phyloP scores from a whole-genome alignment of 2,329 filamentous ascomycete genomes.

The Penicillium sclerotiorum region DNA sequence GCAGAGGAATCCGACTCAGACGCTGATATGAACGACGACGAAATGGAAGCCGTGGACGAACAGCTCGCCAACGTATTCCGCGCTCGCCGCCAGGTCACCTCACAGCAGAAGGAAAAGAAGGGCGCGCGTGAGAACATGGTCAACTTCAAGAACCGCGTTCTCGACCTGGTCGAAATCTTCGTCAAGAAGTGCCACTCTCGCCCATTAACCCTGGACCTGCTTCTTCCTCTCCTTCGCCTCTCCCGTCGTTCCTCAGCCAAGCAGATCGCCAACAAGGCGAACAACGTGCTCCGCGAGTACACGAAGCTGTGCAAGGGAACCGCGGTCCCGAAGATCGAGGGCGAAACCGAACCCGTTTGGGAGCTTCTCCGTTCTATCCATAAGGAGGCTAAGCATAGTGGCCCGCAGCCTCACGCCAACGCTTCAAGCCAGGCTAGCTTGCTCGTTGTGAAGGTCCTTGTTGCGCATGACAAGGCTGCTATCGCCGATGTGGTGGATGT shows the following conservation, averaged over 20 bases:
- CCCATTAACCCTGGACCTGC: conserved; percentile 66
- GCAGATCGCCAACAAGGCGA: conserved; percentile 72
- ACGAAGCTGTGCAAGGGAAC: conserved; percentile 64
- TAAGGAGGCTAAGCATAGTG: conserved; percentile 57
- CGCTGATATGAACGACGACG: conserved; percentile 91
- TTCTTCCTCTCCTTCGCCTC: conserved; percentile 76
- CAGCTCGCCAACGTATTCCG: conserved; percentile 85
- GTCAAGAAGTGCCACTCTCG: conserved; percentile 75
- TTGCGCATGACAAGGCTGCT: conserved; percentile 51
- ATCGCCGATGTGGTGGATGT: conserved; percentile 61
- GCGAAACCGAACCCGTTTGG: conserved; percentile 49
- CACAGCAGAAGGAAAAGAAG: conserved; percentile 80
- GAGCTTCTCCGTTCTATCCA: conserved; percentile 69
- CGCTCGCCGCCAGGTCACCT: conserved; percentile 67
- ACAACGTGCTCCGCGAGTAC: conserved; percentile 71
- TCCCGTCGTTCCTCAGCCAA: conserved; percentile 76
- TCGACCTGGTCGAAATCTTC: conserved; percentile 85
- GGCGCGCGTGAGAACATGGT: conserved; percentile 86
- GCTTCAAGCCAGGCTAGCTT: conserved; percentile 67
- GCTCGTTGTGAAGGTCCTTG: conserved; percentile 47
- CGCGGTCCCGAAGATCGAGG: conserved; percentile 45
- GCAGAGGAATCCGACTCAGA: conserved; percentile 67
- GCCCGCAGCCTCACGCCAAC: conserved; percentile 70
- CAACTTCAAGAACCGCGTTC: conserved; percentile 91
- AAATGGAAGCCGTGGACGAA: conserved; percentile 87